A percentile compares a stretch with the other conserved stretches of the same genome.
Evolutionary conservation across 805 yeast species (phyloP).

Genomic region (Ogataea allantospora): DNA sequence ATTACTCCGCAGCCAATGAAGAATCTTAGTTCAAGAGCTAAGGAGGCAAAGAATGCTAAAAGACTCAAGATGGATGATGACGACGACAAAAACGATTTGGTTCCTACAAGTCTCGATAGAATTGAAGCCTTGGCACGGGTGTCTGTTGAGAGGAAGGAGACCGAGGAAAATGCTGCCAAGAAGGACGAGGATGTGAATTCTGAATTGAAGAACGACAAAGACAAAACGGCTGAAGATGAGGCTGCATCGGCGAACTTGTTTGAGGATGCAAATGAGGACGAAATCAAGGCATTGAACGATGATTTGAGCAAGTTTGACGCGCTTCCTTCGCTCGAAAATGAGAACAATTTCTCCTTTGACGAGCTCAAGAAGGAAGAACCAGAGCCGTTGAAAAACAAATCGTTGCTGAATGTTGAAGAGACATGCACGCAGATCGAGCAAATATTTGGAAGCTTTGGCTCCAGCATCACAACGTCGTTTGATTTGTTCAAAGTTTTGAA

Average conservation of each 20-base stretch:
- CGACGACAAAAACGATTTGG: constrained; percentile 5
- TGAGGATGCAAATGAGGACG: constrained; percentile 33
- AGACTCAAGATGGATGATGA: constrained; percentile 14
- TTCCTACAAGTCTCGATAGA: constrained; percentile 17
- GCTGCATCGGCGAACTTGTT: constrained; percentile 30
- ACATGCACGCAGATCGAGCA: constrained; percentile 25
- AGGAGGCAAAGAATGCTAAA: constrained; percentile 25
- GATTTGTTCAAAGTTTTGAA: constrained; percentile 30
- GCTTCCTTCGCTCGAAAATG: constrained; percentile 17
- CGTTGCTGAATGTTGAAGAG: constrained; percentile 21
- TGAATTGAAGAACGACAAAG: constrained; percentile 8
- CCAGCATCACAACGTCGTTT: constrained; percentile 25
- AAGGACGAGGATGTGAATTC: constrained; percentile 10
- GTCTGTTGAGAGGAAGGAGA: constrained; percentile 28
- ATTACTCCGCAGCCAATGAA: constrained; percentile 55
- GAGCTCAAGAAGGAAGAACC: constrained; percentile 29
- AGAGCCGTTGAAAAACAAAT: constrained; percentile 30
- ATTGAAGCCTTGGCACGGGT: constrained; percentile 29
- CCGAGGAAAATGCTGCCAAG: constrained; percentile 19
- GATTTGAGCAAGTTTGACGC: constrained; percentile 21
- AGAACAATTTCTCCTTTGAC: constrained; percentile 22
- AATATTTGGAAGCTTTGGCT: constrained; percentile 27
- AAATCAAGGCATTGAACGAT: constrained; percentile 29
- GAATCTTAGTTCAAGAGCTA: constrained; percentile 50
- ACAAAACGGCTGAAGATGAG: constrained; percentile 10